These are phyloP conservation scores for Paecilomyces sp. DNA, from an alignment of 2,329 filamentous ascomycete species.

Conservation along the genomic window DNA sequence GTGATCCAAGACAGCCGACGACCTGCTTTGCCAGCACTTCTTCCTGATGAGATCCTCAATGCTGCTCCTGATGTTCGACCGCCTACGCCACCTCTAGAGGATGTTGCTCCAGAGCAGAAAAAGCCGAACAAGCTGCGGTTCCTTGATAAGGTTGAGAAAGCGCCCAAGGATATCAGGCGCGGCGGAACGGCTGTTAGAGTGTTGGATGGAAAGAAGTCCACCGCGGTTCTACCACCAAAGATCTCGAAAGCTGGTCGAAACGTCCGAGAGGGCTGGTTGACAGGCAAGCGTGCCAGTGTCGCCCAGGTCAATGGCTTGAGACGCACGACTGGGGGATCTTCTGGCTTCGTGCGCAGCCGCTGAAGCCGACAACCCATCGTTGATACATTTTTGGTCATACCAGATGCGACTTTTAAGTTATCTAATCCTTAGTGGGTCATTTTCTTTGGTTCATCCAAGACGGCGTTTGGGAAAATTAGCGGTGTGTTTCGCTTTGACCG, in stretches of 20 bases:
- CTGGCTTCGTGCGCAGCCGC: constrained; percentile 29
- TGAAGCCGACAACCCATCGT: not conserved
- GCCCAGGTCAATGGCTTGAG: constrained; percentile 25
- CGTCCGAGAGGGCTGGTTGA: constrained; percentile 33
- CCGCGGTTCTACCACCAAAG: constrained; percentile 38
- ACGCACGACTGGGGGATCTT: constrained; percentile 27
- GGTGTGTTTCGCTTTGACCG: not conserved
- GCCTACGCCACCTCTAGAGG: constrained; percentile 37
- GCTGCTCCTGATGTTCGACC: constrained; percentile 37
- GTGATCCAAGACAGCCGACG: constrained; percentile 28
- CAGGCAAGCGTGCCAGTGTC: constrained; percentile 24
- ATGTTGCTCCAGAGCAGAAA: constrained; percentile 12
- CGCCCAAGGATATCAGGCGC: constrained; percentile 43
- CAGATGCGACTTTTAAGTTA: not conserved
- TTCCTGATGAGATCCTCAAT: constrained; percentile 46
- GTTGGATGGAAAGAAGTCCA: constrained; percentile 34
- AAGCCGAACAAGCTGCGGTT: constrained; percentile 42
- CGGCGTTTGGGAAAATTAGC: not conserved
- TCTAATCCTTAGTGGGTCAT: not conserved
- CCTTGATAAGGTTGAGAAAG: constrained; percentile 40
- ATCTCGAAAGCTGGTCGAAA: constrained; percentile 32
- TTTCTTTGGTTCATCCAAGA: not conserved
- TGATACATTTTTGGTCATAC: not conserved
- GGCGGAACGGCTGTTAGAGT: constrained; percentile 45
- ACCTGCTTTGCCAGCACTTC: constrained; percentile 40